Percentiles rank a stretch among this genome's conserved stretches.
Conservation (phyloP, 1,284 basidiomycete species). For the Moesziomyces sp. region DNA sequence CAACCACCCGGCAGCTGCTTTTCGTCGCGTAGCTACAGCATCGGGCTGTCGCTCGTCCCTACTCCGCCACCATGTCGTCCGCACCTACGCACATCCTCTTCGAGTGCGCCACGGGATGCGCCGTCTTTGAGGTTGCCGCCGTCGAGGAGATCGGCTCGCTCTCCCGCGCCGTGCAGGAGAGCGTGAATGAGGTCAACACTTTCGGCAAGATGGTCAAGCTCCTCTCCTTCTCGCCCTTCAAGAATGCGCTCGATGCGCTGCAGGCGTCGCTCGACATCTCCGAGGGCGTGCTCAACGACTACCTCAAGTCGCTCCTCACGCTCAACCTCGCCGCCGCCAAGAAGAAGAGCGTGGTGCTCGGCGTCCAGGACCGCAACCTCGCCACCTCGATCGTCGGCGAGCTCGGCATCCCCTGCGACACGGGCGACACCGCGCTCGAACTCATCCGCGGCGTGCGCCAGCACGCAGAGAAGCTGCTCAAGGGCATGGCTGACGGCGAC, state of each 20-base stretch:
- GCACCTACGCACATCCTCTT: conserved; percentile 81
- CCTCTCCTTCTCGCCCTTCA: conserved; percentile 93
- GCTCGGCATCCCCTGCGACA: conserved; percentile 83
- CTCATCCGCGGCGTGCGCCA: conserved; percentile 92
- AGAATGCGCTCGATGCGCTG: conserved; percentile 91
- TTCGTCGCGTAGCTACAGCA: background rate
- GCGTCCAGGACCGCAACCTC: conserved; percentile 83
- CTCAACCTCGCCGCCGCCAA: conserved; percentile 84
- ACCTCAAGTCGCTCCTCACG: conserved; percentile 86
- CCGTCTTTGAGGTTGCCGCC: conserved; percentile 88
- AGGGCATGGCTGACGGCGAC: conserved; percentile 87
- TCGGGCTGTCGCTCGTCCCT: conserved; percentile 5
- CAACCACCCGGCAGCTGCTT: background rate
- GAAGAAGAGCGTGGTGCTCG: conserved; percentile 81
- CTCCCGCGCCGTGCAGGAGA: conserved; percentile 82
- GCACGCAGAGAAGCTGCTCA: conserved; percentile 89
- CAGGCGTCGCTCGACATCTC: conserved; percentile 97
- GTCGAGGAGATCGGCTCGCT: conserved; percentile 89
- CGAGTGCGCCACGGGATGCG: conserved; percentile 95
- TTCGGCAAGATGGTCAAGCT: conserved; percentile 95
- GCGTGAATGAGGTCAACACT: conserved; percentile 78
- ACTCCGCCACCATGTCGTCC: conserved; percentile 55
- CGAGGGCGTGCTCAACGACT: conserved; percentile 89
- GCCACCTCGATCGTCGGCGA: conserved; percentile 84
- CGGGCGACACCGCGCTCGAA: conserved; percentile 86